phyloP scores from a whole-genome alignment of 2,329 filamentous ascomycete genomes.

The Sporothrix humicola region DNA sequence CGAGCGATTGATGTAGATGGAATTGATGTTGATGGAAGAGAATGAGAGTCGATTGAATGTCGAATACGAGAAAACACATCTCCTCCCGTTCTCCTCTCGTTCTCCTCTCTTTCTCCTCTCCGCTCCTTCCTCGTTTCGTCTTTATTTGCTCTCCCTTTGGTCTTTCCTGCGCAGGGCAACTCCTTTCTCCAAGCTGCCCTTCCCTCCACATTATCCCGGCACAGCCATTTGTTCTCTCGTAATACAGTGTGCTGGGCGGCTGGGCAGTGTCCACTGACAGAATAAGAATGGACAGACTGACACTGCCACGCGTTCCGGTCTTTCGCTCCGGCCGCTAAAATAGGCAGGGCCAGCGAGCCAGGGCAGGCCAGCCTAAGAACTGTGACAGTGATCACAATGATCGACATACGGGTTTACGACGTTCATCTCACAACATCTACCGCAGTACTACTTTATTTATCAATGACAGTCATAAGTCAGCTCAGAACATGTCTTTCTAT shows the following conservation, averaged over 20 bases:
- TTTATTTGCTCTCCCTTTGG: background rate
- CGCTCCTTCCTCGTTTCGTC: conserved; percentile 16
- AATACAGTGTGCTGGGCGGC: conserved; percentile 1
- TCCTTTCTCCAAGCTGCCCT: background rate
- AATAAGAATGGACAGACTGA: no score
- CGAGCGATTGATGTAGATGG: background rate
- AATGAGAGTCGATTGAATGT: background rate
- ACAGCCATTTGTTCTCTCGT: background rate
- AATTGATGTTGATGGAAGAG: background rate
- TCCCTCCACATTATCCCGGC: background rate
- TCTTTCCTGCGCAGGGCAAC: background rate
- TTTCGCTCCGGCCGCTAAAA: background rate
- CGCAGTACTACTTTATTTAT: no score
- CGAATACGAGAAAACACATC: conserved; percentile 6
- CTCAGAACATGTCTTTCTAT: background rate
- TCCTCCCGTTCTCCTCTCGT: background rate
- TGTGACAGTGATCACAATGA: no score
- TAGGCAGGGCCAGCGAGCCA: no score
- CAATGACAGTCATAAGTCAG: background rate
- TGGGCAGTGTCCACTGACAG: background rate
- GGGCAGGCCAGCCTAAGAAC: no score
- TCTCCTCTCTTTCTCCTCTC: background rate
- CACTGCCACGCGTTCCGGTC: background rate
- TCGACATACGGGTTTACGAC: no score
- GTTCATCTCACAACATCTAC: no score